Base-by-base conservation (phyloP, 164 flowering plant genomes). In the Kingdonia uniflora region DNA sequence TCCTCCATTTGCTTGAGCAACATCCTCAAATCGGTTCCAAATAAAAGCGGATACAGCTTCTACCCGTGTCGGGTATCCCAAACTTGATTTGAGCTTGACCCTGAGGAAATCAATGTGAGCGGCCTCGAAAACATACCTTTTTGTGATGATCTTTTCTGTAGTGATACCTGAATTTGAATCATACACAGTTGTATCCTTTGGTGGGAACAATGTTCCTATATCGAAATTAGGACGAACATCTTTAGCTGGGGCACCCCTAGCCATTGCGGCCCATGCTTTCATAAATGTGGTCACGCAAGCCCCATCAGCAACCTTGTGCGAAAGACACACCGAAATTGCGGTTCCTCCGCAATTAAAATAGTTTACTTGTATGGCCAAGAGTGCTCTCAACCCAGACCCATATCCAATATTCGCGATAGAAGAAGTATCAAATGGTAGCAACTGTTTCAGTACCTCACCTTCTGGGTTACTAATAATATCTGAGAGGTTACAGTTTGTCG, bases 341-440 rank as follows among this genome's bases (percentile, higher is more conserved):
- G 75, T 64, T 5, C 86, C 88, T 6, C 86, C 82, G 43, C 84
- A 80, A 8, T 67, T 61, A 50, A 85, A 79, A 0, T 41, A 11
- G 49, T 58, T 82, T 0, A 58, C 71, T 72, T 81, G 84, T 24
- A 80, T 25, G 14, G 64, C 68, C 1, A 71, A 52, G 14, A 66
- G 25, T 5, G 25, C n/a, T n/a, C n/a, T 14, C n/a, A 22, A 6
- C 19, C 42, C 41, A 52, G 55, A 16, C 2, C 52, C 21, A 2
- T 17, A 4, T 1, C 35, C 35, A 29, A 29, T 26, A 35, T 42
- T 26, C 33, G 17, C 37, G 20, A n/a, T n/a, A n/a, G 33, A 15
- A 42, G 6, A n/a, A 6, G 48, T 13, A 3, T 63, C 57, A n/a
- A 52, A 49, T 8, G 76, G 78, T 15, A 73, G 49, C 25, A 77